Evolutionary conservation across 805 yeast species (phyloP), one percentile per base, ranked within the genome.

Genomic region (Pichia paraexigua): DNA sequence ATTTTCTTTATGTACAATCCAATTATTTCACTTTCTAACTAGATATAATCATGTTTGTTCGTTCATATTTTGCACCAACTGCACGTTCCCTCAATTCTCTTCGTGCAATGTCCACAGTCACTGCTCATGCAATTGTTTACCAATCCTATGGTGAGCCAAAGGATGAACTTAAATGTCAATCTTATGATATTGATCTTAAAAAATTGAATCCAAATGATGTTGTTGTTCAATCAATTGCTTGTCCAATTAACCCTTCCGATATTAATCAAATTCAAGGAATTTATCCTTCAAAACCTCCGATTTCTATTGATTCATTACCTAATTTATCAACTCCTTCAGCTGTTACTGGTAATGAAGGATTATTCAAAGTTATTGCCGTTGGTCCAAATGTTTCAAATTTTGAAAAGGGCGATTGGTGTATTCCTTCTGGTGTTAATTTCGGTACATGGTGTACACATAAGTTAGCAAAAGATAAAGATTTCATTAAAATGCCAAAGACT

Each of bases 391-490:
- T 80, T 11, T 40, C 48, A 5, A 60, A 63, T 8, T 71, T 87
- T 48, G 59, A 71, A 44, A 69, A 71, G 2, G 97, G 96, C 45
- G 98, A 94, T 66, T 89, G 95, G 91, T 88, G 83, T 40, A 78
- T 92, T 43, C 97, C 98, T 12, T 62, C 79, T 12, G 71, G 71
- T 41, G 85, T 89, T 13, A 85, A 86, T 59, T 83, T 83, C 53
- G 99, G 99, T 30, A 92, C 99, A 3, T 94, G 99, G 99, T 76
- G 95, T 55, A 79, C 92, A 3, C 87, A 85, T 58, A 83, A 86
- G 11, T 64, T 84, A 46, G 77, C 83, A 9, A 65, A 63, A 2
- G 77, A 76, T 15, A 64, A 70, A 1, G 74, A 80, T 30, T 72
- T 89, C 63, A 76, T 80, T 60, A 76, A 76, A 59, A 68, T 91